Percentiles rank a stretch among this genome's conserved stretches.
These are phyloP conservation scores for Prunus persica DNA, from an alignment of 306 rosid species.

Conservation along the genomic window DNA sequence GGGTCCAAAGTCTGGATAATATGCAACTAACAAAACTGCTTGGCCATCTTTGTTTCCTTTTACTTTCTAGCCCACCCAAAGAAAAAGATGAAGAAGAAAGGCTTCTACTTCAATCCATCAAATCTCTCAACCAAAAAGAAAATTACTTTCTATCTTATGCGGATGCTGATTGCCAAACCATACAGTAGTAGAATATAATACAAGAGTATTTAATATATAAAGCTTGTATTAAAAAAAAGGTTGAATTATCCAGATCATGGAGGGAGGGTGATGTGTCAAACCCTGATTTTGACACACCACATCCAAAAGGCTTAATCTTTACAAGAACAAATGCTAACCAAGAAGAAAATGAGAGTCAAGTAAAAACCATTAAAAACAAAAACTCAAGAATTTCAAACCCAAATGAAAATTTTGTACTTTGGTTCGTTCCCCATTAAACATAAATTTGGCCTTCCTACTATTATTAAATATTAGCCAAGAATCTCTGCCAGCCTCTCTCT, in stretches of 20 bases:
- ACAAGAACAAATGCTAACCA: constrained; percentile 13
- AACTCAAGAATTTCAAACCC: constrained; percentile 24
- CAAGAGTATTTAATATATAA: not conserved
- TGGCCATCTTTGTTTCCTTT: not conserved
- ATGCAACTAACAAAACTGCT: not conserved
- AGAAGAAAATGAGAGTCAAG: constrained; percentile 32
- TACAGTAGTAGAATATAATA: not conserved
- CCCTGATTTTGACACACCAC: constrained; percentile 29
- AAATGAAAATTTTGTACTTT: constrained; percentile 29
- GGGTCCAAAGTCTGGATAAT: not conserved
- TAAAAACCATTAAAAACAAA: constrained; percentile 37
- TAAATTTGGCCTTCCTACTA: constrained; percentile 30
- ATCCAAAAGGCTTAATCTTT: not conserved
- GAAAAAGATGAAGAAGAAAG: not conserved
- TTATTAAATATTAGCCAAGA: constrained; percentile 21
- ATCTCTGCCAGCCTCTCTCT: constrained; percentile 14
- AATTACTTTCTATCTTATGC: constrained; percentile 14
- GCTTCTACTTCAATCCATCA: constrained; percentile 14
- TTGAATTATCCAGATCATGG: constrained; percentile 16
- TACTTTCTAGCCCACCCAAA: not conserved
- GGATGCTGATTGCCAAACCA: constrained; percentile 32
- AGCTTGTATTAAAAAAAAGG: not conserved
- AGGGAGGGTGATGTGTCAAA: constrained; percentile 31
- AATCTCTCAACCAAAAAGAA: constrained; percentile 1
- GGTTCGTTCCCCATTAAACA: constrained; percentile 4